Base-by-base conservation (phyloP, 1,284 basidiomycete species). In the Cystobasidium slooffiae region DNA sequence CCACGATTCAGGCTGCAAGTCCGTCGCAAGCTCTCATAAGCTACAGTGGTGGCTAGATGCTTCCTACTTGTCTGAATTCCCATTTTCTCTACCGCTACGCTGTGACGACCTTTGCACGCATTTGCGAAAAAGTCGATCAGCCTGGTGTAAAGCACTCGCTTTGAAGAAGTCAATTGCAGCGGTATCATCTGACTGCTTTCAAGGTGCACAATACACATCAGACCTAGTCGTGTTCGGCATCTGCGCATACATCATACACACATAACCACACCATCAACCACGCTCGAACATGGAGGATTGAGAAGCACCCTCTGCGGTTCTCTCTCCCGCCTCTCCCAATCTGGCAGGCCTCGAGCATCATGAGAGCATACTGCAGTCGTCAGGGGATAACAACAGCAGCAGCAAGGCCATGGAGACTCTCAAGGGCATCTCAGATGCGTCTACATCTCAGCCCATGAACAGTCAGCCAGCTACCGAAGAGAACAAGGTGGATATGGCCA, bases 101-200 rank as follows among this genome's bases (percentile, higher is more conserved):
- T 22, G 24, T 22, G 56, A 59, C 31, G n/a, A 43, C n/a, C 31
- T 59, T 31, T 37, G 24, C 56, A 37, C 59, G 39, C 8, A 5
- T n/a, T n/a, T 20, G 14, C 41, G 61, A 49, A 63, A 63, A 63
- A 63, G 61, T 63, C 61, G 61, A 63, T 63, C 61, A 41, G 16
- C 44, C 18, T 43, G 61, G 9, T 8, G 44, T 44, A 63, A 8
- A 12, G 53, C 12, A 24, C 53, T 14, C 14, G 12, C 46, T 49
- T 49, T 49, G 14, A 49, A n/a, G n/a, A 49, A 31, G 31, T 31
- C 31, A 31, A 31, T 31, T 31, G 31, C 31, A 31, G 31, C 31
- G 5, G 31, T 31, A 31, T 31, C 31, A 31, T 31, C 31, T 31
- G 31, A 31, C 31, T 31, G 31, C 31, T 31, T 31, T 31, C 31